Percentiles rank a stretch among this genome's conserved stretches.
Evolutionary conservation across 345 rosid genomes (phyloP).

Genomic region (Adansonia digitata): DNA sequence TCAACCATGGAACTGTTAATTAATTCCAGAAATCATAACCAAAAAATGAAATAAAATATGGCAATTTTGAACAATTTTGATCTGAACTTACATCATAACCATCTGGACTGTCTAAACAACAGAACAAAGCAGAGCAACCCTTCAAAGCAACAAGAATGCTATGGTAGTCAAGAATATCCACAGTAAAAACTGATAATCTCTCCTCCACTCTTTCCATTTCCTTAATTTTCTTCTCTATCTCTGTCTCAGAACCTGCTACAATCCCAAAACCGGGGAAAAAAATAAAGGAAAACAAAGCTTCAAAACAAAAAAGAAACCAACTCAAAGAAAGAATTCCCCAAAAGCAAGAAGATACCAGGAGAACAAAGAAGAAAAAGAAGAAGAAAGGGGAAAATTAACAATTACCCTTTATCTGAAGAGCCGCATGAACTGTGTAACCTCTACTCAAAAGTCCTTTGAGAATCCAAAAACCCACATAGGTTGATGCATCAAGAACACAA

Average conservation of each 20-base stretch:
- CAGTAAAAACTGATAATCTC: conserved; percentile 43
- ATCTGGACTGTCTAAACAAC: conserved; percentile 63
- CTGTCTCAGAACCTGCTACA: conserved; percentile 41
- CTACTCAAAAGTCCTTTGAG: conserved; percentile 58
- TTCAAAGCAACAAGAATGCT: conserved; percentile 70
- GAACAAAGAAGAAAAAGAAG: neutral
- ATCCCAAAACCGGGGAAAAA: neutral
- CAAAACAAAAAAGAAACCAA: neutral
- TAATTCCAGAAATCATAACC: neutral
- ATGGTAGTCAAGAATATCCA: conserved; percentile 71
- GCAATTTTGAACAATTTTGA: neutral
- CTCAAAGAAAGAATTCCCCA: neutral
- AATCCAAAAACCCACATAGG: conserved; percentile 84
- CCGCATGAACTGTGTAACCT: conserved; percentile 84
- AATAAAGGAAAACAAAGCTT: neutral
- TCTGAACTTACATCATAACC: conserved; percentile 54
- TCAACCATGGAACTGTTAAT: neutral
- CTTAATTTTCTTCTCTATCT: conserved; percentile 52
- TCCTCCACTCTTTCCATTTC: conserved; percentile 60
- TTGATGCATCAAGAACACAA: conserved; percentile 87
- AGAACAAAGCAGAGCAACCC: conserved; percentile 64
- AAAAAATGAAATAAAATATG: neutral
- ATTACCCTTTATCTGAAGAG: conserved; percentile 58
- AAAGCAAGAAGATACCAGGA: neutral
- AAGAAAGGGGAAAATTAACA: neutral